Evolutionary conservation across 805 yeast genomes (phyloP).

Genomic region (Cephaloascus fragrans): DNA sequence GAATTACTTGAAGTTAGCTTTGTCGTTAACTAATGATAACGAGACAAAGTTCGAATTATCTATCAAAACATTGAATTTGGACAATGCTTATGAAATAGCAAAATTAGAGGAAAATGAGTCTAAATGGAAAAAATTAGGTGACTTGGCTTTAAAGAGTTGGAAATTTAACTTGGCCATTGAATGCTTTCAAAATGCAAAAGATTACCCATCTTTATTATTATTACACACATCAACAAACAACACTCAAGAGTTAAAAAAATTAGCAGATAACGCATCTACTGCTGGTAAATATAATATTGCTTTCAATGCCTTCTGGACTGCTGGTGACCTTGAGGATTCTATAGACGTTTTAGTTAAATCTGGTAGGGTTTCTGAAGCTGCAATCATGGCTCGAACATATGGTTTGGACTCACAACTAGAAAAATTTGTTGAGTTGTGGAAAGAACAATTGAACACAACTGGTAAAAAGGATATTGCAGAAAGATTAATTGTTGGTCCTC

Average conservation of each 20-base stretch:
- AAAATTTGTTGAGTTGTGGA: slow-evolving; percentile 55
- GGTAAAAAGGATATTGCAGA: slow-evolving; percentile 54
- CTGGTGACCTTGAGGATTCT: slow-evolving; percentile 60
- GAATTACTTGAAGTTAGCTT: slow-evolving; percentile 78
- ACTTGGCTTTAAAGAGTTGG: slow-evolving; percentile 71
- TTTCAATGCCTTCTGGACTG: slow-evolving; percentile 83
- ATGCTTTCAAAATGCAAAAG: slow-evolving; percentile 71
- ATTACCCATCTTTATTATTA: slow-evolving; percentile 71
- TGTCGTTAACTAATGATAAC: slow-evolving; percentile 70
- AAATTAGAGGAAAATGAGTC: slow-evolving; percentile 38
- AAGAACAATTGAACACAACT: slow-evolving; percentile 34
- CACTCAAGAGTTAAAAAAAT: slow-evolving; percentile 42
- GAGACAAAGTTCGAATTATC: slow-evolving; percentile 93
- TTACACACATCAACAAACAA: slow-evolving; percentile 77
- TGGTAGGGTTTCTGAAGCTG: slow-evolving; percentile 75
- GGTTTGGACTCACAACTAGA: slow-evolving; percentile 26
- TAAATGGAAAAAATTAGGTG: slow-evolving; percentile 92
- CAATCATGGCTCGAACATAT: slow-evolving; percentile 70
- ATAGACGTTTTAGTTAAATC: slow-evolving; percentile 56
- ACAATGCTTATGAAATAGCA: slow-evolving; percentile 63
- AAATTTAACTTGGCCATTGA: slow-evolving; percentile 72
- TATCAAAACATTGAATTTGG: slow-evolving; percentile 60
- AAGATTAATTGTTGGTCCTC: slow-evolving; percentile 33
- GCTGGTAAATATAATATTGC: slow-evolving; percentile 83
- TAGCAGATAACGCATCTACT: slow-evolving; percentile 60